Evolutionary conservation across 306 rosid genomes (phyloP), one percentile per base, ranked within the genome.

Genomic region (Castanea mollissima): DNA sequence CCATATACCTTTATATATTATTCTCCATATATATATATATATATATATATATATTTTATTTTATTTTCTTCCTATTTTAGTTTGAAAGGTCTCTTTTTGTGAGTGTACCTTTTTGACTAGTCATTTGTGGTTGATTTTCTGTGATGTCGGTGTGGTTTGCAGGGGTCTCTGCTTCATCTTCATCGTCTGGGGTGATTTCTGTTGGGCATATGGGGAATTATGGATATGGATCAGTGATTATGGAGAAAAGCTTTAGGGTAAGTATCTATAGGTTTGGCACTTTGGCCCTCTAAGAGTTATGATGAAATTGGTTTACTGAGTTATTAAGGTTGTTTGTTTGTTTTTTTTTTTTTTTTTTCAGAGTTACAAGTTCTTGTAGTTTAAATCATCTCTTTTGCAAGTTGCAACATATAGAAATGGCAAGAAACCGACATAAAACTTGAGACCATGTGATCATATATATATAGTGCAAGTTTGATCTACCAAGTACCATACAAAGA

Each of bases 241-340:
- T 94, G 89, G 98, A 94, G 55, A 92, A 91, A 83, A 86, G 91
- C 78, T 92, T 94, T 88, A 94, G 97, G 88, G 99, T 91, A 86
- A 89, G 97, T 62, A 2, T 49, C 69, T 59, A 52, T 51, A 20
- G 41, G 4, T 76, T 64, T 44, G 38, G 16, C 5, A 44, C 65
- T 58, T 80, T 75, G 75, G 49, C 31, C 5, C 60, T n/a, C 13
- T 70, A 14, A 34, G 32, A 23, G 14, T 46, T 7, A 38, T 23
- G 63, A n/a, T 72, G 14, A 35, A 35, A 27, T 5, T 51, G 52
- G 51, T 41, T 3, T 0, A 23, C 57, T 75, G 38, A 21, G 35
- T 38, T 52, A 7, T 38, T 38, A 6, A 6, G 44, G 2, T 25
- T 25, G 27, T 25, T 25, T 25, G 27, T 25, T 25, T 25, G 27